Evolutionary conservation across 2,329 filamentous ascomycete genomes (phyloP), one percentile per base, ranked within the genome.

Genomic region (Clonostachys byssicola): DNA sequence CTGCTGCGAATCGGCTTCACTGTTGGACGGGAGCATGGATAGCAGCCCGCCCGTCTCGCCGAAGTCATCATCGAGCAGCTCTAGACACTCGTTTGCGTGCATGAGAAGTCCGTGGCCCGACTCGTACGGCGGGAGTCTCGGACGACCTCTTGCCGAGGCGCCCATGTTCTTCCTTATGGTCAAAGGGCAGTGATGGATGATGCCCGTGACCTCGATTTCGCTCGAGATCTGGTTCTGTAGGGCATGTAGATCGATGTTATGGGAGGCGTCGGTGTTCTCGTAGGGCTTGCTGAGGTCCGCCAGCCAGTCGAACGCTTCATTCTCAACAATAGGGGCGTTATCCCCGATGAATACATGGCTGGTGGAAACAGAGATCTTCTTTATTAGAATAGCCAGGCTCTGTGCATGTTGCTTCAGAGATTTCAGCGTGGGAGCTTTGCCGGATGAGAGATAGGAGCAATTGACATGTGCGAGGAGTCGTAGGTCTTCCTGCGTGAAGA

Each of bases 331-430:
- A 12, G 4, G 6, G 12, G 36, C 3, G 12, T 12, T 3, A 13
- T 6, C 17, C 3, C 17, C 17, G 4, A 39, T 39, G 43, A 7
- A 53, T 5, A 54, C 51, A 16, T 49, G 52, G 10, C 51, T 53
- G 7, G 64, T 58, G 9, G 65, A 69, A 5, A 77, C 65, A 4
- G 66, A 67, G 12, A 83, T 60, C 40, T 66, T 61, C 4, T 68
- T 67, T 51, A 84, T 80, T 43, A 83, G 66, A 13, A 74, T 68
- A 34, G 68, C 63, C 14, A 84, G 69, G n/a, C 76, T 73, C 46
- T 83, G 80, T 0, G 78, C 77, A 51, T 84, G 80, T 55, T 80
- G 73, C 60, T 84, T 84, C 35, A 84, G 67, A 2, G 77, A 68
- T 2, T 76, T 62, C n/a, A 84, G 65, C 0, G 78, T 82, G 2